A percentile compares a stretch with the other conserved stretches of the same genome.
These are phyloP conservation scores for Solanum chacoense DNA, from an alignment of 305 asterid species.

Conservation along the genomic window DNA sequence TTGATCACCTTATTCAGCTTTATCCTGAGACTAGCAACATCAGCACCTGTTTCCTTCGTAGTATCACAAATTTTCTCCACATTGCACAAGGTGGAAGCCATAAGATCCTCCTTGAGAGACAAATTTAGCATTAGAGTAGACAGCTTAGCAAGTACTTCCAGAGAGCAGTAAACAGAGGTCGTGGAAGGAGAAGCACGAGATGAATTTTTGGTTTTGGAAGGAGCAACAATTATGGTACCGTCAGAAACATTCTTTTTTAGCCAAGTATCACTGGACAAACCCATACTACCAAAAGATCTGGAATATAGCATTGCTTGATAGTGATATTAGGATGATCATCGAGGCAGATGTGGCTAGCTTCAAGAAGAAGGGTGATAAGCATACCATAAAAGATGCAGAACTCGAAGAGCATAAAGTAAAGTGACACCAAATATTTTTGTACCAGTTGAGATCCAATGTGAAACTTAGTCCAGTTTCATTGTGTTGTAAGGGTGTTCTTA, in stretches of 20 bases:
- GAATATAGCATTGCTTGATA: not conserved
- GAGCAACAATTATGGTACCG: not conserved
- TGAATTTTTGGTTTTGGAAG: not conserved
- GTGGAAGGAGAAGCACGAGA: not conserved
- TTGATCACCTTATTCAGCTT: not conserved
- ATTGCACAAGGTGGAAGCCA: not conserved
- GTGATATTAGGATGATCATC: not conserved
- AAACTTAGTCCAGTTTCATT: not conserved
- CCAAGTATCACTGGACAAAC: not conserved
- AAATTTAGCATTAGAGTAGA: not conserved
- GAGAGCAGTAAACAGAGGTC: not conserved
- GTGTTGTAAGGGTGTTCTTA: not conserved
- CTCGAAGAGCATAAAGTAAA: not conserved
- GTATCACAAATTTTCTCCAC: not conserved
- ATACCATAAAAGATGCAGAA: not conserved
- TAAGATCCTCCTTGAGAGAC: not conserved
- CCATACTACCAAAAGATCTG: not conserved
- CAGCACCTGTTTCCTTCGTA: not conserved
- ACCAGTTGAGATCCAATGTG: not conserved
- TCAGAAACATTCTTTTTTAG: not conserved
- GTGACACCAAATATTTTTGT: not conserved
- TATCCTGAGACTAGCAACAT: not conserved
- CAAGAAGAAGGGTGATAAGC: not conserved
- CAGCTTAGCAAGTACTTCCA: not conserved
- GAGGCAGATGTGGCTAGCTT: not conserved